Conservation (phyloP, 2,329 filamentous ascomycete genomes). For the Diaporthe citrichinensis region DNA sequence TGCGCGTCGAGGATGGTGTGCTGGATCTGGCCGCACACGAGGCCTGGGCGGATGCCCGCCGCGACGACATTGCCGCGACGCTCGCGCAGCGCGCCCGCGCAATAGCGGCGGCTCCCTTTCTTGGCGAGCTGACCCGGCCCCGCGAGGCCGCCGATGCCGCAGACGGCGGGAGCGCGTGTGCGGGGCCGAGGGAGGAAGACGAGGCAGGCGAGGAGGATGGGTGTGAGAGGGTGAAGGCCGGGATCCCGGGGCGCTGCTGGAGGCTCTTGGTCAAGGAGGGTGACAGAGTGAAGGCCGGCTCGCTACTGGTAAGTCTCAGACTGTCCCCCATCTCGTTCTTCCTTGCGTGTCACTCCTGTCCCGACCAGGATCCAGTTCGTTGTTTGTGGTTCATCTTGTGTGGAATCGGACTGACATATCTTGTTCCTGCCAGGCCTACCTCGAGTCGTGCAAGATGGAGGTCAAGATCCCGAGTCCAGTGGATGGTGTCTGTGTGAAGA, state of each 20-base stretch:
- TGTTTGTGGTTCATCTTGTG: neutral
- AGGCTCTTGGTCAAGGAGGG: neutral
- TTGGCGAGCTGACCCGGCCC: neutral
- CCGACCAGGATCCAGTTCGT: neutral
- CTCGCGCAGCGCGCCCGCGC: neutral
- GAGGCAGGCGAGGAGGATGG: neutral
- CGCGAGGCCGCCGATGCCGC: neutral
- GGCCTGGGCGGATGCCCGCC: neutral
- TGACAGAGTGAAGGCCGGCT: neutral
- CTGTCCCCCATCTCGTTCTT: neutral
- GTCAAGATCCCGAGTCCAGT: conserved; percentile 6
- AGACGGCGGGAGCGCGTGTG: too few species aligned
- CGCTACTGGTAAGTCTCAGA: neutral
- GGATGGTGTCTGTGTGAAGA: neutral
- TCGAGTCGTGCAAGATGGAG: conserved; percentile 22
- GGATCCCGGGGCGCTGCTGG: neutral
- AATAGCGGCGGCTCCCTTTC: neutral
- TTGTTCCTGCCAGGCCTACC: neutral
- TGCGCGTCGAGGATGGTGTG: neutral
- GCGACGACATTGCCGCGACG: neutral
- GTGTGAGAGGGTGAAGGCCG: neutral
- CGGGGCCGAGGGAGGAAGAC: neutral
- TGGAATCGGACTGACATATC: neutral
- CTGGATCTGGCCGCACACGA: conserved; percentile 5
- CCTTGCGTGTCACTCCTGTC: neutral